Percentiles rank a stretch among this genome's conserved stretches.
These are phyloP conservation scores for Leishmania arabica DNA, from an alignment of 208 protist genomes.

Conservation along the genomic window DNA sequence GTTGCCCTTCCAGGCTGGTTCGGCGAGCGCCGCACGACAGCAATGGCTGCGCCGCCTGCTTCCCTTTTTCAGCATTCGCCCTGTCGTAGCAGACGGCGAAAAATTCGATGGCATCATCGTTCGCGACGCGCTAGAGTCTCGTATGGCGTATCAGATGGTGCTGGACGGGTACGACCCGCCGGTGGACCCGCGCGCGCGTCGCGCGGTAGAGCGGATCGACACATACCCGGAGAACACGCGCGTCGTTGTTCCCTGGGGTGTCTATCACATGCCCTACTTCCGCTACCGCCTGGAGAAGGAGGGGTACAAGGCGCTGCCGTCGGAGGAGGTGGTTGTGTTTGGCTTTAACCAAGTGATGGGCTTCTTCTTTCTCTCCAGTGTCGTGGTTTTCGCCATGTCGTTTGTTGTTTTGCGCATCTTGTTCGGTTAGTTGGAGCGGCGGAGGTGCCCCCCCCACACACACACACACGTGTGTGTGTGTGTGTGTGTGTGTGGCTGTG, in stretches of 20 bases:
- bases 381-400: slow-evolving; percentile 39
- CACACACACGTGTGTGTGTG: too few relatives aligned
- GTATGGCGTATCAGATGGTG: slow-evolving; percentile 89
- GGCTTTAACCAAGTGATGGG: slow-evolving; percentile 55
- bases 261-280: slow-evolving; percentile 89
- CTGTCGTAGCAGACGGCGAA: slow-evolving; percentile 48
- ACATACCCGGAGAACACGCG: slow-evolving; percentile 65
- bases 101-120: slow-evolving; percentile 81
- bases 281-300: slow-evolving; percentile 67
- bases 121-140: slow-evolving; percentile 79
- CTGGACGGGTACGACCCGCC: slow-evolving; percentile 70
- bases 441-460: not conserved
- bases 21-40: slow-evolving; percentile 41
- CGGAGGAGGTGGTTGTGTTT: slow-evolving; percentile 70
- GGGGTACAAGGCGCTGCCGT: slow-evolving; percentile 51
- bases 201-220: slow-evolving; percentile 76
- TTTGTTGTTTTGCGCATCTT: slow-evolving; percentile 45
- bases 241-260: slow-evolving; percentile 74
- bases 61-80: slow-evolving; percentile 71
- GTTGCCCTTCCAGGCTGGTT: slow-evolving; percentile 68
- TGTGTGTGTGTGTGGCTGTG: too few relatives aligned
- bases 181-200: slow-evolving; percentile 79
- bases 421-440: slow-evolving; percentile 17
- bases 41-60: slow-evolving; percentile 47
- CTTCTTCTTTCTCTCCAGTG: slow-evolving; percentile 29